Evolutionary conservation across 2,329 filamentous ascomycete genomes (phyloP).

Genomic region (Diaporthe humulicola): DNA sequence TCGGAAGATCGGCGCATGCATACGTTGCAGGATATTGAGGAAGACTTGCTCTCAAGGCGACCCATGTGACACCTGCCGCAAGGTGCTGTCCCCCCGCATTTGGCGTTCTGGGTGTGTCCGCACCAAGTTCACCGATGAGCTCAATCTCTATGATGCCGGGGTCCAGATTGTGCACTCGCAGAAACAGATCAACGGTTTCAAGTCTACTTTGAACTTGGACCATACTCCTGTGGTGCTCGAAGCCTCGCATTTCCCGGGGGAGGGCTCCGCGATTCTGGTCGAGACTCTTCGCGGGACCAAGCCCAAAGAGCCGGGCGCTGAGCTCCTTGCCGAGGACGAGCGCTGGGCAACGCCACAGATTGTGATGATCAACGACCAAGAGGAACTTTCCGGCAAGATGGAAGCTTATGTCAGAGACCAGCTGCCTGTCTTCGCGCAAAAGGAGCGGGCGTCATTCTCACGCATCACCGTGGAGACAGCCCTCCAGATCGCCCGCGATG

Average conservation of each 20-base stretch:
- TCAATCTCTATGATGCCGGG: constrained; percentile 74
- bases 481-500: constrained; percentile 58
- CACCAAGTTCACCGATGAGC: constrained; percentile 71
- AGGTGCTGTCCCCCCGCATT: constrained; percentile 73
- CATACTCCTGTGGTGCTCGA: constrained; percentile 66
- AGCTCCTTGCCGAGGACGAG: constrained; percentile 51
- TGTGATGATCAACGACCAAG: constrained; percentile 72
- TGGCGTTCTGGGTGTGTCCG: constrained; percentile 75
- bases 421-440: constrained; percentile 68
- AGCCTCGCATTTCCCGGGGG: constrained; percentile 70
- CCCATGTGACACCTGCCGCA: constrained; percentile 74
- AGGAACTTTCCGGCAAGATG: constrained; percentile 71
- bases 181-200: constrained; percentile 68
- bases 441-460: constrained; percentile 72
- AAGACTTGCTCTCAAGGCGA: constrained; percentile 76
- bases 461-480: constrained; percentile 68
- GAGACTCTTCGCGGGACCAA: constrained; percentile 56
- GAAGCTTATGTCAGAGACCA: constrained; percentile 73
- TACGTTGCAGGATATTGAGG: constrained; percentile 74
- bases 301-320: constrained; percentile 48
- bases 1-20: constrained; percentile 74
- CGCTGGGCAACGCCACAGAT: constrained; percentile 52
- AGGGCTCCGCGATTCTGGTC: constrained; percentile 58
- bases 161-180: constrained; percentile 74
- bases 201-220: constrained; percentile 62